Conservation (phyloP, 352 stramenopile species). For the Phytophthora agathidicida region DNA sequence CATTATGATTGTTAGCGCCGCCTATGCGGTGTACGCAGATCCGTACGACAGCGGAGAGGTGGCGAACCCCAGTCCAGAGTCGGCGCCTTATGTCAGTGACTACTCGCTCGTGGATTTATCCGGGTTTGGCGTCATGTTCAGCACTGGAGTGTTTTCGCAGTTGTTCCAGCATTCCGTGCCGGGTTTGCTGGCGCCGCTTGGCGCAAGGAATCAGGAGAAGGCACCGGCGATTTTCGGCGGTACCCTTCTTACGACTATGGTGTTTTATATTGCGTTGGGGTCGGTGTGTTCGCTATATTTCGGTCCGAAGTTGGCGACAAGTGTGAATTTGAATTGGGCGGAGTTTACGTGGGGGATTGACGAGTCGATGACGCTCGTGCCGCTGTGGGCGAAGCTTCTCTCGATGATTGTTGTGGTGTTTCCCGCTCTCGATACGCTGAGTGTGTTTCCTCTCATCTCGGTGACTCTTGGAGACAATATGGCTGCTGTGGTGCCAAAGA, state of each 20-base stretch:
- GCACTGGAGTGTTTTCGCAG: conserved; percentile 90
- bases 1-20: conserved; percentile 88
- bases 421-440: conserved; percentile 89
- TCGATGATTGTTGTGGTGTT: conserved; percentile 90
- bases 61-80: not conserved
- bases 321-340: conserved; percentile 93
- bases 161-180: conserved; percentile 93
- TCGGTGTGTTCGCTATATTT: conserved; percentile 87
- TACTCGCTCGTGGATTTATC: conserved; percentile 67
- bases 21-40: conserved; percentile 77
- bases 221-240: conserved; percentile 71
- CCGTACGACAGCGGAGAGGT: conserved; percentile 58
- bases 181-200: conserved; percentile 78
- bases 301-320: conserved; percentile 74
- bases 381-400: conserved; percentile 64
- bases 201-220: conserved; percentile 61
- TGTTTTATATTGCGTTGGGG: conserved; percentile 87
- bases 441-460: conserved; percentile 92
- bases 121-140: conserved; percentile 92
- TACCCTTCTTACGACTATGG: conserved; percentile 83
- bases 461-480: conserved; percentile 93
- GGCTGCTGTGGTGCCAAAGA: conserved; percentile 56
- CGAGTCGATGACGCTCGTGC: conserved; percentile 44
- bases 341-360: conserved; percentile 87
- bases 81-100: conserved; percentile 58